Evolutionary conservation across 1,284 basidiomycete species (phyloP), one percentile per base, ranked within the genome.

Genomic region (Sanghuangporus sanghuang): DNA sequence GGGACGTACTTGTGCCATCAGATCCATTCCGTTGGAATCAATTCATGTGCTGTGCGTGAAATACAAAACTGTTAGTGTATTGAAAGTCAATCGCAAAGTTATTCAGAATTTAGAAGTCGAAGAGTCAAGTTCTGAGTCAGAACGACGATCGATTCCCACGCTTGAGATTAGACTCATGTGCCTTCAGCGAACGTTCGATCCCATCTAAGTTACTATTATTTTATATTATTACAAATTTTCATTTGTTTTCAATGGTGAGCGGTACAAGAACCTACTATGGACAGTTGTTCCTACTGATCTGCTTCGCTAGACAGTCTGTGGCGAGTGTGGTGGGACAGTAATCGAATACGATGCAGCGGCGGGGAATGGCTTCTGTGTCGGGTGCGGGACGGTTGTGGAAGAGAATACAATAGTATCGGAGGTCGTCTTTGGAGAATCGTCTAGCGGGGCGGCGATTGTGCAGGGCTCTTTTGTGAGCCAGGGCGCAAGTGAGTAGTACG

Each of bases 321-420:
- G 78, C 14, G 86, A 89, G 68, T 92, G 90, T 68, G 89, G 88
- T 46, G 90, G 89, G 2, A 88, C 87, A 0, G 85, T 90, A 14
- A 92, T 93, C 67, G 90, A 92, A 72, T 92, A 92, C 72, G 89
- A 92, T 73, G 78, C 85, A 44, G 86, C 90, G 11, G 89, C 89
- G 6, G 92, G 92, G 6, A 91, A 90, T 68, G 88, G 90, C 7
- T 92, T 92, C 71, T 97, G 94, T 71, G 83, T 89, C 2, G 78
- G 82, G 68, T 97, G 95, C 70, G 93, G 93, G 60, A 90, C 88
- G 11, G 94, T 98, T 16, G 83, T 97, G 12, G 95, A 98, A 74
- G 93, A 98, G 76, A 96, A 94, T 71, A 88, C 92, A 7, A 96
- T 99, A 67, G 95, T 98, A 14, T 93, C 90, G 68, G 89, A 98